A percentile compares a stretch with the other conserved stretches of the same genome.
Evolutionary conservation across 352 stramenopile genomes (phyloP).

Genomic region (Globisporangium abappressorium): DNA sequence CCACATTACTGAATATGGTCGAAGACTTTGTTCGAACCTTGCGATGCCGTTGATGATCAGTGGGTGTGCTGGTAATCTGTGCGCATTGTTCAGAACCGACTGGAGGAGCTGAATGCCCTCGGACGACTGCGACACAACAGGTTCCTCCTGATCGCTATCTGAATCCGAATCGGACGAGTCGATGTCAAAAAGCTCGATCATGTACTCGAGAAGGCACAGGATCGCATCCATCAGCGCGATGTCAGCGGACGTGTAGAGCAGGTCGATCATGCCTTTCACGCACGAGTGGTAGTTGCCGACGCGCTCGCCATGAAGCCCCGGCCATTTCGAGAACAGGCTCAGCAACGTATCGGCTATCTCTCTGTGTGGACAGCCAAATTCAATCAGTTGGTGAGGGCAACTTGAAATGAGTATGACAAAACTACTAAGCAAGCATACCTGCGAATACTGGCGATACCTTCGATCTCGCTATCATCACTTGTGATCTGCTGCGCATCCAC

Average conservation of each 20-base stretch:
- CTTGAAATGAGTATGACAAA: background rate
- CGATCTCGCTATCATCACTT: slow-evolving; percentile 58
- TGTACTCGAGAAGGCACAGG: slow-evolving; percentile 69
- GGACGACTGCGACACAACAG: slow-evolving; percentile 18
- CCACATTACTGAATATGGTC: background rate
- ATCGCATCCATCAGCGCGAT: slow-evolving; percentile 64
- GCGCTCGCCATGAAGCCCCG: slow-evolving; percentile 30
- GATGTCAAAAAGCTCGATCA: slow-evolving; percentile 81
- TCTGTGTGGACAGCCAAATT: slow-evolving; percentile 24
- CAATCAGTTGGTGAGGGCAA: background rate
- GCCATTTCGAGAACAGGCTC: slow-evolving; percentile 83
- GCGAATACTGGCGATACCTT: slow-evolving; percentile 44
- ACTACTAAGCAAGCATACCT: slow-evolving; percentile 32
- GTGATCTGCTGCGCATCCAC: slow-evolving; percentile 48
- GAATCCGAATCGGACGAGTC: slow-evolving; percentile 70
- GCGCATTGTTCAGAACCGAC: slow-evolving; percentile 40
- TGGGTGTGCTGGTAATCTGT: slow-evolving; percentile 51
- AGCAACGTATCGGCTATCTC: slow-evolving; percentile 80
- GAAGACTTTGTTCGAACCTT: slow-evolving; percentile 26
- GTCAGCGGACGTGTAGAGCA: slow-evolving; percentile 48
- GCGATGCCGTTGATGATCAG: slow-evolving; percentile 55
- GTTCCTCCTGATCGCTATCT: slow-evolving; percentile 33
- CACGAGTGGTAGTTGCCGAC: slow-evolving; percentile 46
- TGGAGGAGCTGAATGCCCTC: slow-evolving; percentile 58
- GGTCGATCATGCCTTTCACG: slow-evolving; percentile 52